Evolutionary conservation across 1,284 basidiomycete genomes (phyloP).

Genomic region (Apiotrichum gamsii): DNA sequence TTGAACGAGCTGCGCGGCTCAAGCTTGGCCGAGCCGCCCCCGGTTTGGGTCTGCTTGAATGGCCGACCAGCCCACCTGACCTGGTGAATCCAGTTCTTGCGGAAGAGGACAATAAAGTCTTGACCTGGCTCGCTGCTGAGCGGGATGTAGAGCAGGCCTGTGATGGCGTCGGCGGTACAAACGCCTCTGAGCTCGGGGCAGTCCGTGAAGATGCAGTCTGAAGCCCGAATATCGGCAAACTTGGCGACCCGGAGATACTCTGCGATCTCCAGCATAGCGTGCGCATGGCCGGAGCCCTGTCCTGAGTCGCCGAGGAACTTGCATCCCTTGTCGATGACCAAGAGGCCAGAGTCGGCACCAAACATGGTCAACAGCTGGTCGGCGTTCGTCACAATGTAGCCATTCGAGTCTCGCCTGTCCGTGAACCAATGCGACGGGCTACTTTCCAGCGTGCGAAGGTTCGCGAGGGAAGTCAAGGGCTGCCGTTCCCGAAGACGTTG

Average conservation of each 20-base stretch:
- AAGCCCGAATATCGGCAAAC: constrained; percentile 58
- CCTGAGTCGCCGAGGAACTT: constrained; percentile 68
- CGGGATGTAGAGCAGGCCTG: constrained; percentile 73
- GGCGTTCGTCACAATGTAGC: constrained; percentile 80
- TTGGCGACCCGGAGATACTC: constrained; percentile 77
- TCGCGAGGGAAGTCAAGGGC: constrained; percentile 41
- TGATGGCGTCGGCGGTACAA: constrained; percentile 64
- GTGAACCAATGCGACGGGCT: too few species aligned
- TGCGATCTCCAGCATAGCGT: constrained; percentile 74
- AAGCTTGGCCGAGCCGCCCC: constrained; percentile 44
- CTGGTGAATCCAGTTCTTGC: constrained; percentile 66
- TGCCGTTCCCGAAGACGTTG: constrained; percentile 71
- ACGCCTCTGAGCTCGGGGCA: constrained; percentile 69
- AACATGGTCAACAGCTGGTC: constrained; percentile 76
- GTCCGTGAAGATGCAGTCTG: constrained; percentile 64
- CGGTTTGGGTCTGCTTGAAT: constrained; percentile 51
- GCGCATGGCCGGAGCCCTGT: constrained; percentile 63
- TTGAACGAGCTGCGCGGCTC: constrained; percentile 77
- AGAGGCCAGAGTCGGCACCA: constrained; percentile 75
- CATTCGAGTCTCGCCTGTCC: constrained; percentile 51
- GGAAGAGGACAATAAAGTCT: constrained; percentile 72
- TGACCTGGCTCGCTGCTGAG: constrained; percentile 59
- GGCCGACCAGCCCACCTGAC: constrained; percentile 77
- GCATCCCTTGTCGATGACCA: constrained; percentile 78
- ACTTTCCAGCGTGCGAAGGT: neutral